These are phyloP conservation scores for Ogataea ganodermae DNA, from an alignment of 805 yeast genomes.

Conservation along the genomic window DNA sequence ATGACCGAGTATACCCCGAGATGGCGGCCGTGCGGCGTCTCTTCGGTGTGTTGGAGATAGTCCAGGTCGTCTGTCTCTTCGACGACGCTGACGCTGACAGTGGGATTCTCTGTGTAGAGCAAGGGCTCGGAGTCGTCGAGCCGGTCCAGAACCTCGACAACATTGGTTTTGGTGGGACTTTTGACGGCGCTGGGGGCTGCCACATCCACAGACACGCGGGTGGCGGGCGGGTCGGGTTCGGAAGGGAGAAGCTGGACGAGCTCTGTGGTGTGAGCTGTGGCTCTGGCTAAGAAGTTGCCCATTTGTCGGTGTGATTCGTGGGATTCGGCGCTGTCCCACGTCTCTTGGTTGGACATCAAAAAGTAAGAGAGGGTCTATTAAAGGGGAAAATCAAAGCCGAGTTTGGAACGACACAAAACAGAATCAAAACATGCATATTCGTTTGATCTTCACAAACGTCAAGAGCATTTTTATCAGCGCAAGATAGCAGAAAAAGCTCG, in stretches of 20 bases:
- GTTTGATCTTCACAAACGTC: not conserved
- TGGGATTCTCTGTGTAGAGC: not conserved
- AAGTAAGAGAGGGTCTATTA: not conserved
- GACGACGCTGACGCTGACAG: conserved; percentile 2
- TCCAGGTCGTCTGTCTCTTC: conserved; percentile 22
- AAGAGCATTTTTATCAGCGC: not conserved
- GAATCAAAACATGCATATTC: not conserved
- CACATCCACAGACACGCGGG: not conserved
- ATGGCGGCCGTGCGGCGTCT: conserved; percentile 74
- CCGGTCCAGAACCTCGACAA: not conserved
- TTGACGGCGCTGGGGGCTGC: not conserved
- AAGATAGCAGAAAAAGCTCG: not conserved
- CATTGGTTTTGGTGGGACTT: not conserved
- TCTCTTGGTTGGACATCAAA: not conserved
- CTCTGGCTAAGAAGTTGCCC: conserved; percentile 3
- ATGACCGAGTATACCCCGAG: conserved; percentile 68
- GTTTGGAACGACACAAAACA: not conserved
- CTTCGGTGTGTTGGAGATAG: conserved; percentile 40
- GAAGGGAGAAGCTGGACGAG: not conserved
- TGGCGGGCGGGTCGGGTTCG: not conserved
- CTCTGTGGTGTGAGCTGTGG: not conserved
- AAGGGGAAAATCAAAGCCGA: not conserved
- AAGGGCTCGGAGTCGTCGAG: not conserved
- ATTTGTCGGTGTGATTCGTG: not conserved
- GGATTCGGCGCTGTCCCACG: not conserved